Conservation (phyloP, 257 asterid species). For the Solanum chiquidenum region DNA sequence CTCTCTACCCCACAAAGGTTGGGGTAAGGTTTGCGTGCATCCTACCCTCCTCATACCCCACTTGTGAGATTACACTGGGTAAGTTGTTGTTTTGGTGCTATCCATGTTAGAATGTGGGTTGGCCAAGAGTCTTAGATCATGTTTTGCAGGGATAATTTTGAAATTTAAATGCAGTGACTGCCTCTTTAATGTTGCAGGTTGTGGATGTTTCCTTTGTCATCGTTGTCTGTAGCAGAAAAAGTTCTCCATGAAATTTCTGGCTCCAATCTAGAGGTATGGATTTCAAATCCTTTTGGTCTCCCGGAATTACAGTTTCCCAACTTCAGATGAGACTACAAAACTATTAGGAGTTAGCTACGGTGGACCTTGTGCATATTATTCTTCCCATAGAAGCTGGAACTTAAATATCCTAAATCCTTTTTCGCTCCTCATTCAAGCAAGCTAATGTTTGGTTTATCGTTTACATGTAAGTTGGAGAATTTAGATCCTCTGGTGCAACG, state of each 20-base stretch:
- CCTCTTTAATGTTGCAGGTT: slow-evolving; percentile 38
- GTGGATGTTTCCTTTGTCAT: slow-evolving; percentile 85
- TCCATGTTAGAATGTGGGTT: neutral
- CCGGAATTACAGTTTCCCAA: neutral
- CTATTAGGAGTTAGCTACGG: neutral
- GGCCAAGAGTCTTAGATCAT: neutral
- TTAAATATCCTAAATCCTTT: neutral
- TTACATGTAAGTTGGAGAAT: slow-evolving; percentile 56
- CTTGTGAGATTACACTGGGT: neutral
- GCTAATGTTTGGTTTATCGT: slow-evolving; percentile 8
- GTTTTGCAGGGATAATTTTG: neutral
- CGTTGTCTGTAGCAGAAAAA: slow-evolving; percentile 59
- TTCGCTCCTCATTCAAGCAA: neutral
- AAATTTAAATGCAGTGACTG: neutral
- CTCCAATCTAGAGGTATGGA: slow-evolving; percentile 52
- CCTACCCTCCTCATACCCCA: neutral
- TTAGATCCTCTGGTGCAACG: slow-evolving; percentile 87
- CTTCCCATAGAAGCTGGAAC: slow-evolving; percentile 2
- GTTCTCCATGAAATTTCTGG: slow-evolving; percentile 44
- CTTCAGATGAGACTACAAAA: neutral
- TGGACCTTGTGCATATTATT: slow-evolving; percentile 8
- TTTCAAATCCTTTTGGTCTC: neutral
- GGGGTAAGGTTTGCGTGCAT: neutral
- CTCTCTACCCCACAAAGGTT: neutral
- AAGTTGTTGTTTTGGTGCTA: neutral